A percentile compares a stretch with the other conserved stretches of the same genome.
These are phyloP conservation scores for Papiliotrema terrestris DNA, from an alignment of 1,284 basidiomycete genomes.

Conservation along the genomic window DNA sequence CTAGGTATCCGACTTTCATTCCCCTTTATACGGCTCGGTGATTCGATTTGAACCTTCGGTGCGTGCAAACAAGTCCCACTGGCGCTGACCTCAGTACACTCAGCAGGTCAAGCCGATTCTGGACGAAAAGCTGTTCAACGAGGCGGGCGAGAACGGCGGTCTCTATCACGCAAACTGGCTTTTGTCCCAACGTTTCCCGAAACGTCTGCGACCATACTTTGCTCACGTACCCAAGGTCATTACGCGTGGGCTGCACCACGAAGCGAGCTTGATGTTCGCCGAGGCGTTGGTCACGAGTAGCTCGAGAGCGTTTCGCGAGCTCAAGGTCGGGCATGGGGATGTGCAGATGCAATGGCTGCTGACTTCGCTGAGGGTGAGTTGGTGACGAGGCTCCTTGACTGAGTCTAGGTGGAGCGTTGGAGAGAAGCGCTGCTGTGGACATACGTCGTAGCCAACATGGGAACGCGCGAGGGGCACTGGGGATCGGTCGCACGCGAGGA, in stretches of 20 bases:
- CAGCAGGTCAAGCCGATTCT: conserved; percentile 38
- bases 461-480: conserved; percentile 28
- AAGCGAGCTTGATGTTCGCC: conserved; percentile 44
- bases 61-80: conserved; percentile 2
- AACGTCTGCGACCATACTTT: conserved; percentile 41
- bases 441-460: conserved; percentile 39
- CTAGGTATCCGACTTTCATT: conserved; percentile 41
- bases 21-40: conserved; percentile 42
- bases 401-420: conserved; percentile 41
- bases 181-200: conserved; percentile 41
- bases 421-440: conserved; percentile 47
- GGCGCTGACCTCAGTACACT: conserved; percentile 16
- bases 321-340: conserved; percentile 33
- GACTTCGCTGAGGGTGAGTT: conserved; percentile 28
- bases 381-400: not conserved
- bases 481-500: conserved; percentile 22
- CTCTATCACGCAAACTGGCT: conserved; percentile 44
- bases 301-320: conserved; percentile 38
- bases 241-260: conserved; percentile 41
- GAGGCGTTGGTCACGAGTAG: conserved; percentile 30
- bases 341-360: conserved; percentile 45
- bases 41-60: conserved; percentile 40
- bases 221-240: conserved; percentile 45
- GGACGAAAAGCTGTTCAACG: conserved; percentile 28
- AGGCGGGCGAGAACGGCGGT: conserved; percentile 40